Conservation (phyloP, 2,329 filamentous ascomycete species). For the Fusarium sp. region DNA sequence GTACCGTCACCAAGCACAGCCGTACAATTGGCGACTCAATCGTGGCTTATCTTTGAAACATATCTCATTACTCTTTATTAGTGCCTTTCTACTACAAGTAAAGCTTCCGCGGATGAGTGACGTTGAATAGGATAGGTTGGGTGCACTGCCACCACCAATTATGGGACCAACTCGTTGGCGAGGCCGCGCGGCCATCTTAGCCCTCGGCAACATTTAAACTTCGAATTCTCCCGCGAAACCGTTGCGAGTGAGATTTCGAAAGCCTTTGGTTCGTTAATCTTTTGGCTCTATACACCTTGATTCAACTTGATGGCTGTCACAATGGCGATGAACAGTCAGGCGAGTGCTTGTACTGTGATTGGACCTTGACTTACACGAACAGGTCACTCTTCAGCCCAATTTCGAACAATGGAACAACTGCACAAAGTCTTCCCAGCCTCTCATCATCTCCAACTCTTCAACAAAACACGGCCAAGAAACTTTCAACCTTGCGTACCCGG, state of each 20-base stretch:
- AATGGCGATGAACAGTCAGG: not conserved
- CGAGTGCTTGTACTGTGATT: not conserved
- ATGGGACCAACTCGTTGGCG: slow-evolving; percentile 31
- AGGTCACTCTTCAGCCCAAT: not conserved
- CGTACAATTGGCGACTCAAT: not conserved
- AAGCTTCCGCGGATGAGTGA: slow-evolving; percentile 9
- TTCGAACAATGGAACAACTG: not conserved
- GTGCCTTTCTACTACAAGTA: not conserved
- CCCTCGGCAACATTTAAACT: slow-evolving; percentile 23
- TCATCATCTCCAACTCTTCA: not conserved
- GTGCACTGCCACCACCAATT: slow-evolving; percentile 41
- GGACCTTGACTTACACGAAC: not conserved
- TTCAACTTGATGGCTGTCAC: too few species aligned
- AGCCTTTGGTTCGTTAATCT: not conserved
- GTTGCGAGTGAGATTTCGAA: not conserved
- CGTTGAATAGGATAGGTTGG: slow-evolving; percentile 20
- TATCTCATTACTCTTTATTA: not conserved
- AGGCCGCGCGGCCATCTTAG: slow-evolving; percentile 38
- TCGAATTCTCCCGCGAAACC: not conserved
- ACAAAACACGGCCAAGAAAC: not conserved
- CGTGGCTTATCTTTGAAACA: not conserved
- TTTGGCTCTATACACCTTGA: not conserved
- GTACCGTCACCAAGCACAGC: not conserved
- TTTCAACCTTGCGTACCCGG: not conserved
- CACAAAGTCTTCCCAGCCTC: not conserved